Percentiles rank a stretch among this genome's conserved stretches.
phyloP scores from a whole-genome alignment of 352 stramenopile species.

The Pythium sukuiense region DNA sequence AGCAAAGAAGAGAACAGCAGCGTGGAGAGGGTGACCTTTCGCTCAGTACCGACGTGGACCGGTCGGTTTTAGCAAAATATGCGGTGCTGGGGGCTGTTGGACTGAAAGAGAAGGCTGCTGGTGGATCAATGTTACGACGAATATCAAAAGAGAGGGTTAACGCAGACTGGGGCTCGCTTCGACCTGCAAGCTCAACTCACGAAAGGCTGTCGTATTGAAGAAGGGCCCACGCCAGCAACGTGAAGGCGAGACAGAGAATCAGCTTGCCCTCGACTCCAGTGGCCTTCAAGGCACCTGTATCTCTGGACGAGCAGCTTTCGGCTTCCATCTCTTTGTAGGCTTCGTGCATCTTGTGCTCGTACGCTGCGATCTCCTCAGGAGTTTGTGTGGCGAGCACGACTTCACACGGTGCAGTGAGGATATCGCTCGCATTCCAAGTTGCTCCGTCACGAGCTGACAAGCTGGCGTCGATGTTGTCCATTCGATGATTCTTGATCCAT shows the following conservation, averaged over 20 bases:
- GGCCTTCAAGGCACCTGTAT: not conserved
- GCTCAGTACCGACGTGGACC: not conserved
- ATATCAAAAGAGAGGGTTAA: not conserved
- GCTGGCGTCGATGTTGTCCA: not conserved
- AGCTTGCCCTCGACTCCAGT: not conserved
- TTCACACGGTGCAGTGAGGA: not conserved
- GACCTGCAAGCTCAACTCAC: not conserved
- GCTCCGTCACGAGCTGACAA: not conserved
- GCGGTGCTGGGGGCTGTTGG: not conserved
- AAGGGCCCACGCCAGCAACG: slow-evolving; percentile 11
- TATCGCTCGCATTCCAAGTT: not conserved
- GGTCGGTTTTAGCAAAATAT: slow-evolving; percentile 4
- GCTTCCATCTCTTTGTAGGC: slow-evolving; percentile 1
- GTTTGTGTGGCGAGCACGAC: not conserved
- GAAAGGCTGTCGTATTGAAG: slow-evolving; percentile 13
- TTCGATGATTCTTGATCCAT: not conserved
- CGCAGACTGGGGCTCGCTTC: not conserved
- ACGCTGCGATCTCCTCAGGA: not conserved
- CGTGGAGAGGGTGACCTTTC: slow-evolving; percentile 1
- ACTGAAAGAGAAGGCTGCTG: not conserved
- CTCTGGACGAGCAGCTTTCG: not conserved
- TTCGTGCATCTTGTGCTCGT: slow-evolving; percentile 6
- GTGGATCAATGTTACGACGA: not conserved
- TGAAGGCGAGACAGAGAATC: slow-evolving; percentile 16
- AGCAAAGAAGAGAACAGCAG: not conserved